Percentiles rank a stretch among this genome's conserved stretches.
These are phyloP conservation scores for Citrullus colocynthis DNA, from an alignment of 306 rosid species.

Conservation along the genomic window DNA sequence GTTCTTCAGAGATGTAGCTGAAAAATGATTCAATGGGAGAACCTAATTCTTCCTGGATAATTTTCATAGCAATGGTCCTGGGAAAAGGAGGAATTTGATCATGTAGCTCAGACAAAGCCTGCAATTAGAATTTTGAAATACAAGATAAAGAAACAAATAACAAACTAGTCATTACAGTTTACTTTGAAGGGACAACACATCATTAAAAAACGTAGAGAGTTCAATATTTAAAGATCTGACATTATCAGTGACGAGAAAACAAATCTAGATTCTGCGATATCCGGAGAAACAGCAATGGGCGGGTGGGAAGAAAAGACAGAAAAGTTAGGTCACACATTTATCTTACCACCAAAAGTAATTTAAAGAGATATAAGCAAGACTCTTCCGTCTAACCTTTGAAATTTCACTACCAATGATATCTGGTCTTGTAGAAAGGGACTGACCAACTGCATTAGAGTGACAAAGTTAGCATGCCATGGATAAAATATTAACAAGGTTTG, in stretches of 20 bases:
- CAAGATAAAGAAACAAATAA: slow-evolving; percentile 7
- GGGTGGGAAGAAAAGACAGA: not conserved
- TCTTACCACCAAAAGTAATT: not conserved
- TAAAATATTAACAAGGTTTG: slow-evolving; percentile 15
- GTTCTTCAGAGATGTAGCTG: slow-evolving; percentile 70
- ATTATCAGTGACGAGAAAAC: not conserved
- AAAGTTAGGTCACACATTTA: not conserved
- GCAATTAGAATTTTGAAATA: slow-evolving; percentile 23
- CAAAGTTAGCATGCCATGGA: slow-evolving; percentile 41
- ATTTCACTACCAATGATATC: slow-evolving; percentile 90
- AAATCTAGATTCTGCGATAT: not conserved
- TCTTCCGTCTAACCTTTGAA: slow-evolving; percentile 54
- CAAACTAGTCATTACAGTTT: slow-evolving; percentile 4
- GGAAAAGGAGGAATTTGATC: slow-evolving; percentile 94
- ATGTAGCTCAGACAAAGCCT: slow-evolving; percentile 86
- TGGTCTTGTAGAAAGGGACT: slow-evolving; percentile 94
- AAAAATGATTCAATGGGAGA: slow-evolving; percentile 58
- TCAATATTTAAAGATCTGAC: not conserved
- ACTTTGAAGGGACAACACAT: not conserved
- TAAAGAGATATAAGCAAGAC: not conserved
- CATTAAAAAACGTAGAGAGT: not conserved
- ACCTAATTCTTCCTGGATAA: slow-evolving; percentile 80
- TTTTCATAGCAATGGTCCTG: slow-evolving; percentile 67
- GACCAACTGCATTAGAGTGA: slow-evolving; percentile 87
- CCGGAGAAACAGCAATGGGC: not conserved